Conservation (phyloP, 805 yeast species). For the Candida jianshihensis region DNA sequence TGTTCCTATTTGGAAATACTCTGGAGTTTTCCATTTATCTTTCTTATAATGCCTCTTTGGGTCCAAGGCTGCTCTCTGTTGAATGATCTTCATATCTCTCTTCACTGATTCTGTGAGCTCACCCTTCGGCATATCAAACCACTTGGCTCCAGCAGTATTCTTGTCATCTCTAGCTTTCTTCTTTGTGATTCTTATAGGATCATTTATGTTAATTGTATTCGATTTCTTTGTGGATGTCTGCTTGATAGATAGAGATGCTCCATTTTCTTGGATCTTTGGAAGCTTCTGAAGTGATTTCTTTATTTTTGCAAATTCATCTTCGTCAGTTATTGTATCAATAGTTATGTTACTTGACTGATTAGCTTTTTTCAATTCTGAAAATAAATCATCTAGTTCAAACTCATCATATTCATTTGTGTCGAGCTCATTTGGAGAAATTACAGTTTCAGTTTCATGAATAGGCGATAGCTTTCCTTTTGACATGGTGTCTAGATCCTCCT, state of each 20-base stretch:
- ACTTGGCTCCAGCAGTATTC: conserved; percentile 44
- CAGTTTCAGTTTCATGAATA: conserved; percentile 9
- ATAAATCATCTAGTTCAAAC: conserved; percentile 27
- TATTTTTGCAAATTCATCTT: conserved; percentile 27
- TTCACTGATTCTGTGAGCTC: conserved; percentile 67
- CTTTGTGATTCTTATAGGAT: conserved; percentile 32
- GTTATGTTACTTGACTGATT: neutral
- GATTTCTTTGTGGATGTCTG: conserved; percentile 10
- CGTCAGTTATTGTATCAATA: conserved; percentile 1
- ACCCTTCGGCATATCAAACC: conserved; percentile 78
- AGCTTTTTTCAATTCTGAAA: conserved; percentile 22
- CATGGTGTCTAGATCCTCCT: too few relatives aligned
- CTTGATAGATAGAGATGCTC: conserved; percentile 1
- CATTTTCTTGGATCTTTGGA: conserved; percentile 30
- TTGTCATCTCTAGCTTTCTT: conserved; percentile 10
- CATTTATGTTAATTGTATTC: conserved; percentile 33
- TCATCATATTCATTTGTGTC: conserved; percentile 12
- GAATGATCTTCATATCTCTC: conserved; percentile 70
- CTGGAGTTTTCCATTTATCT: conserved; percentile 71
- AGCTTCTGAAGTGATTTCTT: conserved; percentile 28
- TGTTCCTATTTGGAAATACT: conserved; percentile 84
- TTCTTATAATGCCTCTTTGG: conserved; percentile 94
- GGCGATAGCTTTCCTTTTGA: conserved; percentile 7
- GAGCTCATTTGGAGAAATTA: conserved; percentile 3
- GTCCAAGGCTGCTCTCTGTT: conserved; percentile 86